Evolutionary conservation across 805 yeast species (phyloP).

Genomic region (Blastobotrys mokoenaii): DNA sequence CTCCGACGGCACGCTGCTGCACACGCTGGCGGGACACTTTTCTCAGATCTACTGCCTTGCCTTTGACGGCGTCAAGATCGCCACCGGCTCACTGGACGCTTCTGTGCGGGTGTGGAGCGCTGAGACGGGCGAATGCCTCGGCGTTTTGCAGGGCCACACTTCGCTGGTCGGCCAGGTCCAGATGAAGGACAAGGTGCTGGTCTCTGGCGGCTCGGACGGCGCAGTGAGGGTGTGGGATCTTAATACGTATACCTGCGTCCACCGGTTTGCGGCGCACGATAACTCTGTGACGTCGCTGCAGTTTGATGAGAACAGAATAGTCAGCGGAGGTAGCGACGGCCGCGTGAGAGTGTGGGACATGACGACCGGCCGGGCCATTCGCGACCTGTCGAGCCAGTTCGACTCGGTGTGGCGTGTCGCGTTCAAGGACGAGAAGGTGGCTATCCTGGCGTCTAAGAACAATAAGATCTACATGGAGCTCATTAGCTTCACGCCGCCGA

Average conservation of each 20-base stretch:
- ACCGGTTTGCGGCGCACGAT: slow-evolving; percentile 41
- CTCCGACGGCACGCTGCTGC: slow-evolving; percentile 80
- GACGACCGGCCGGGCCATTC: slow-evolving; percentile 30
- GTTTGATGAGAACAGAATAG: slow-evolving; percentile 32
- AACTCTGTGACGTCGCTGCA: slow-evolving; percentile 35
- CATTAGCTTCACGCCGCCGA: slow-evolving; percentile 28
- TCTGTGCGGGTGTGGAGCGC: slow-evolving; percentile 95
- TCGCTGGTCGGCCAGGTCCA: slow-evolving; percentile 88
- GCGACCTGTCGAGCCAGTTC: slow-evolving; percentile 29
- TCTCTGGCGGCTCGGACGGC: slow-evolving; percentile 85
- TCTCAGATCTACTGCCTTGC: slow-evolving; percentile 88
- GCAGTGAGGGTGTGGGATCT: slow-evolving; percentile 80
- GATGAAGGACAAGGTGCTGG: slow-evolving; percentile 58
- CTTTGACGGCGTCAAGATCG: slow-evolving; percentile 81
- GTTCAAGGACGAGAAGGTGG: slow-evolving; percentile 32
- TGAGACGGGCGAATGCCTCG: slow-evolving; percentile 71
- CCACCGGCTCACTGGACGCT: slow-evolving; percentile 93
- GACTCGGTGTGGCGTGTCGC: slow-evolving; percentile 36
- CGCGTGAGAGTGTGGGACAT: slow-evolving; percentile 35
- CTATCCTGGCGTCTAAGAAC: slow-evolving; percentile 28
- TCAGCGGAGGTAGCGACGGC: slow-evolving; percentile 37
- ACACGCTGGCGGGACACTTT: slow-evolving; percentile 85
- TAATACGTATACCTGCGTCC: slow-evolving; percentile 67
- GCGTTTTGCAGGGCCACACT: slow-evolving; percentile 73
- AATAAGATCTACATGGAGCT: slow-evolving; percentile 30